A percentile compares a stretch with the other conserved stretches of the same genome.
Conservation (phyloP, 139 green algal genomes). For the Klebsormidium nitens region DNA sequence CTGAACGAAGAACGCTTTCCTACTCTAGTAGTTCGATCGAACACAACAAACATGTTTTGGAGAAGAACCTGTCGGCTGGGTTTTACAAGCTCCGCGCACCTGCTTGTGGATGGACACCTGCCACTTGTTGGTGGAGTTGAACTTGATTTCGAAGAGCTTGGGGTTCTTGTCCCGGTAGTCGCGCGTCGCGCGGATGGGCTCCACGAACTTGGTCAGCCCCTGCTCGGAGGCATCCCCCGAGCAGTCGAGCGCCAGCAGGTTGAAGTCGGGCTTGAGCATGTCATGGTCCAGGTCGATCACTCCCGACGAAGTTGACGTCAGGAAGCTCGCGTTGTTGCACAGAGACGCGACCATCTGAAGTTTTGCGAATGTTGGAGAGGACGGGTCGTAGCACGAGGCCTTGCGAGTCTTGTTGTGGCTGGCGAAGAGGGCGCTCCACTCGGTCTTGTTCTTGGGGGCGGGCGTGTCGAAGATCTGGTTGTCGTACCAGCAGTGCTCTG, state of each 20-base stretch:
- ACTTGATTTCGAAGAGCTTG: slow-evolving; percentile 81
- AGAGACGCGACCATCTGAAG: slow-evolving; percentile 56
- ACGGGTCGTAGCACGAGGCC: slow-evolving; percentile 32
- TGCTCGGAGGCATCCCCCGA: slow-evolving; percentile 68
- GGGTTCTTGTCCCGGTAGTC: slow-evolving; percentile 43
- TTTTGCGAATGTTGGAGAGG: slow-evolving; percentile 51
- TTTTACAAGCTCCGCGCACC: background rate
- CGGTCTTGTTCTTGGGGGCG: slow-evolving; percentile 53
- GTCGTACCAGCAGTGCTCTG: slow-evolving; percentile 50
- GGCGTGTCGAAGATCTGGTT: slow-evolving; percentile 45
- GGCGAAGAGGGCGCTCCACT: slow-evolving; percentile 42
- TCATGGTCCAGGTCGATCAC: slow-evolving; percentile 33
- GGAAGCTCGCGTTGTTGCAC: slow-evolving; percentile 70
- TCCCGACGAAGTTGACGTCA: slow-evolving; percentile 21
- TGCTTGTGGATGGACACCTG: slow-evolving; percentile 59
- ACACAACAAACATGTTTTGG: too few species aligned
- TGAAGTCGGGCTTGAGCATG: slow-evolving; percentile 59
- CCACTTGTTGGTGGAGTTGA: slow-evolving; percentile 89
- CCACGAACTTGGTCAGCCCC: slow-evolving; percentile 63
- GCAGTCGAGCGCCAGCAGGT: slow-evolving; percentile 55
- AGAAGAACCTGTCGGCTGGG: background rate
- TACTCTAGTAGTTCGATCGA: too few species aligned
- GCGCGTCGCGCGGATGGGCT: slow-evolving; percentile 54
- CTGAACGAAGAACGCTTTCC: too few species aligned
- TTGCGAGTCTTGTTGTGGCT: background rate